A percentile compares a stretch with the other conserved stretches of the same genome.
Evolutionary conservation across 768 basidiomycete genomes (phyloP).

Genomic region (Ramaria sp.): DNA sequence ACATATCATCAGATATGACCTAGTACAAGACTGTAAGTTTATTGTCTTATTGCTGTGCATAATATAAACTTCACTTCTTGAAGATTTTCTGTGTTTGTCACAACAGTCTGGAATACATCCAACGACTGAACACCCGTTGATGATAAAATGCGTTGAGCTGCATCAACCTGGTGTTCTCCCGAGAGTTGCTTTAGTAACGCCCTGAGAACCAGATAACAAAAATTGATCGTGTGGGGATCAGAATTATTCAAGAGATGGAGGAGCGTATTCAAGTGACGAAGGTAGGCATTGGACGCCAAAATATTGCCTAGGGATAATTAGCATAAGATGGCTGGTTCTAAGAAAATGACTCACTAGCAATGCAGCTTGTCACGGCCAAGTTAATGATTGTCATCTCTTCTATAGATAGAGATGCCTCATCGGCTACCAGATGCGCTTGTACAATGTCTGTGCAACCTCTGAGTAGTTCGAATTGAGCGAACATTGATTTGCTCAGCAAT

Average conservation of each 20-base stretch:
- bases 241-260: conserved; percentile 38
- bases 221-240: conserved; percentile 39
- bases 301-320: conserved; percentile 45
- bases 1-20: conserved; percentile 32
- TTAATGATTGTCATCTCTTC: conserved; percentile 45
- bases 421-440: background rate
- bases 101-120: conserved; percentile 30
- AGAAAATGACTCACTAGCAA: conserved; percentile 43
- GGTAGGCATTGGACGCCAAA: conserved; percentile 34
- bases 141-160: conserved; percentile 37
- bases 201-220: conserved; percentile 56
- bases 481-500: conserved; percentile 23
- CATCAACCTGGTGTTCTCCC: conserved; percentile 46
- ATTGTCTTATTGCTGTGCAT: background rate
- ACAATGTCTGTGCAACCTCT: conserved; percentile 16
- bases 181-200: conserved; percentile 44
- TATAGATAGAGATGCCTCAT: conserved; percentile 17
- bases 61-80: conserved; percentile 17
- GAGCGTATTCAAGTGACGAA: conserved; percentile 35
- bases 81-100: conserved; percentile 19
- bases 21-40: conserved; percentile 17
- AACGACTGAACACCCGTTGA: conserved; percentile 36
- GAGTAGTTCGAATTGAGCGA: conserved; percentile 18
- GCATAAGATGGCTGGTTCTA: background rate
- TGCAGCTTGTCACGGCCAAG: conserved; percentile 39